Percentiles rank a stretch among this genome's conserved stretches.
These are phyloP conservation scores for Aspergillus indologenus DNA, from an alignment of 495 filamentous ascomycete species.

Conservation along the genomic window DNA sequence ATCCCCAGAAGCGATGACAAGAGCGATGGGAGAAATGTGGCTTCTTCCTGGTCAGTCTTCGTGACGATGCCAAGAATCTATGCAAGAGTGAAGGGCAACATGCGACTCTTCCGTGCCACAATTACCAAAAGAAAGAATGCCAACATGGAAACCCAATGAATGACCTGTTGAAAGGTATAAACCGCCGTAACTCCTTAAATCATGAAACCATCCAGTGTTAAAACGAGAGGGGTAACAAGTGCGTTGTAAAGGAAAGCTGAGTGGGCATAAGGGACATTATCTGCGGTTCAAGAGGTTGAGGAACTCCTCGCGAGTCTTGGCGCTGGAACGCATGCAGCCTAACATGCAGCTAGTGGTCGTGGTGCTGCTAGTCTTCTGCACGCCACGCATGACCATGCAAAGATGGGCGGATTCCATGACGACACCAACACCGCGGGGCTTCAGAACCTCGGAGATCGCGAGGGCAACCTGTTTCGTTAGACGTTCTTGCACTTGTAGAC, in stretches of 20 bases:
- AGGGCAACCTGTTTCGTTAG: constrained; percentile 95
- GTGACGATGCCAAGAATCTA: constrained; percentile 11
- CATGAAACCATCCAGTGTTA: constrained; percentile 29
- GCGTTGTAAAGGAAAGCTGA: constrained; percentile 14
- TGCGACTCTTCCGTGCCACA: neutral
- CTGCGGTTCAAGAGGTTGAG: constrained; percentile 71
- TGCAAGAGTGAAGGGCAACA: constrained; percentile 9
- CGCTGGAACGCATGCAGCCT: constrained; percentile 86
- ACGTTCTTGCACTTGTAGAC: constrained; percentile 93
- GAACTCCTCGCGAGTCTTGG: constrained; percentile 94
- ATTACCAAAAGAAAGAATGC: constrained; percentile 16
- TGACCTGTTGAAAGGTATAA: constrained; percentile 37
- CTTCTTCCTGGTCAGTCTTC: neutral
- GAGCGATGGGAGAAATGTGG: neutral
- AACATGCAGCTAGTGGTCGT: constrained; percentile 97
- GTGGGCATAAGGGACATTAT: constrained; percentile 25
- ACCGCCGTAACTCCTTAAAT: constrained; percentile 41
- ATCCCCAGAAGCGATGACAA: neutral
- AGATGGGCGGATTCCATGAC: constrained; percentile 97
- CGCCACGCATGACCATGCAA: constrained; percentile 98
- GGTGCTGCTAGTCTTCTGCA: constrained; percentile 80
- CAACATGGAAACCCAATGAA: constrained; percentile 12
- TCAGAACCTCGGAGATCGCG: constrained; percentile 85
- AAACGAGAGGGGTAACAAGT: constrained; percentile 23
- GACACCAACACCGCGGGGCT: constrained; percentile 87